Conservation (phyloP, 345 rosid species). For the Brassica nigra region DNA sequence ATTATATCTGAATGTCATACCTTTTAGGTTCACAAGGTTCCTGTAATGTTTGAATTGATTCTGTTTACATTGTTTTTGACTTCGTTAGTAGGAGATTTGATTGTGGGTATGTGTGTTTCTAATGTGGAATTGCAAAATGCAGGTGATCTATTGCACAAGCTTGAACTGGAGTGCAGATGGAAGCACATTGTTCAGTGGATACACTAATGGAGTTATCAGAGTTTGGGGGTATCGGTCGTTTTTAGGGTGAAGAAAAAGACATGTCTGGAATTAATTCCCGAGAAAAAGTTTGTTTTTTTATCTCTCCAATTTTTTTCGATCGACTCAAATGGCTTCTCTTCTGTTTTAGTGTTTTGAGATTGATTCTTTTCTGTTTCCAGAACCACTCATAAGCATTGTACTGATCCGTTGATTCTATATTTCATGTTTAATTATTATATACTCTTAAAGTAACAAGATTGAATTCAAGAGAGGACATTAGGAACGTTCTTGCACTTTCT, state of each 20-base stretch:
- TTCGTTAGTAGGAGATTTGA: neutral
- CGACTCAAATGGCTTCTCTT: constrained; percentile 8
- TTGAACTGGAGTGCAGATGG: constrained; percentile 27
- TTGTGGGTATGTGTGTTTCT: neutral
- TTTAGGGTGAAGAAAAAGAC: constrained; percentile 14
- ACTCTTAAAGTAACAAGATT: neutral
- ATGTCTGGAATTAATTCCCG: neutral
- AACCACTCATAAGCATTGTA: neutral
- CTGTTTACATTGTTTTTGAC: neutral
- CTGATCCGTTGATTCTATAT: neutral
- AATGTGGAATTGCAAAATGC: constrained; percentile 6
- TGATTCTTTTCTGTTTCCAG: neutral
- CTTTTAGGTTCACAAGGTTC: neutral
- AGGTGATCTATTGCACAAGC: constrained; percentile 36
- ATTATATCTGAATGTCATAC: neutral
- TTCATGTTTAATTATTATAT: neutral
- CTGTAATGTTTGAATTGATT: neutral
- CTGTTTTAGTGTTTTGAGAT: constrained; percentile 19
- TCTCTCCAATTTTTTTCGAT: neutral
- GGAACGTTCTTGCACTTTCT: constrained; percentile 60
- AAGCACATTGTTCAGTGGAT: neutral
- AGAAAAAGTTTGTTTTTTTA: neutral
- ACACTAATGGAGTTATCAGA: constrained; percentile 11
- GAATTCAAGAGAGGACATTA: constrained; percentile 51
- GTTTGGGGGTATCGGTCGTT: constrained; percentile 40